These are phyloP conservation scores for rapeseed (Brassica napus) DNA, from an alignment of 345 rosid species.

Conservation along the genomic window Da-Ae NC_063436.1:7085501-7086000, in stretches of 20 bases:
- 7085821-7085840: constrained; percentile 75
- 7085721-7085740: constrained; percentile 63
- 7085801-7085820: background rate
- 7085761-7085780: background rate
- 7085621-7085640: background rate
- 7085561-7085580: background rate
- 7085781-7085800: background rate
- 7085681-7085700: constrained; percentile 86
- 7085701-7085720: constrained; percentile 88
- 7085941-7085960: constrained; percentile 70
- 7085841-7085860: constrained; percentile 56
- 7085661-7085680: constrained; percentile 90
- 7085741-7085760: background rate
- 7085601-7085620: background rate
- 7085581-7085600: background rate
- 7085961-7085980: constrained; percentile 72
- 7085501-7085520: constrained; percentile 82
- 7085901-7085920: constrained; percentile 68
- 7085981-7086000: constrained; percentile 96
- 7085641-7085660: constrained; percentile 71
- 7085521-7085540: constrained; percentile 88
- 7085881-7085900: constrained; percentile 44
- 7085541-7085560: constrained; percentile 83
- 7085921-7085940: constrained; percentile 67
- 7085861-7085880: constrained; percentile 48